Evolutionary conservation across 2,329 filamentous ascomycete species (phyloP).

Genomic region (Cryphonectria japonica): DNA sequence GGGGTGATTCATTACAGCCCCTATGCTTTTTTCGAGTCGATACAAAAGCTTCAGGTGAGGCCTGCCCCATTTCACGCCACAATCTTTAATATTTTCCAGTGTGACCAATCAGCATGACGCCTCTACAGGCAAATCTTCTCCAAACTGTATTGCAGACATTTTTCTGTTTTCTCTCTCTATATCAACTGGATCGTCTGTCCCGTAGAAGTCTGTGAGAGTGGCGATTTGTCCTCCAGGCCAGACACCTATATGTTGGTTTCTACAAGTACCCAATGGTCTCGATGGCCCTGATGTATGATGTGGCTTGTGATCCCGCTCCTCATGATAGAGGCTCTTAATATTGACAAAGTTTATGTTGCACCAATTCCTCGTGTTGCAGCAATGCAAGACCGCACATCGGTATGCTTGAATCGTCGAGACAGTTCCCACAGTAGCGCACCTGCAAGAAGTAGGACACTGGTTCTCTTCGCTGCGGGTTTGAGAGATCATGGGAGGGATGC

Average conservation of each 20-base stretch:
- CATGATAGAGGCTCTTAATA: neutral
- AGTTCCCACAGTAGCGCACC: neutral
- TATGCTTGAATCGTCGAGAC: neutral
- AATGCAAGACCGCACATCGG: neutral
- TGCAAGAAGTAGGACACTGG: neutral
- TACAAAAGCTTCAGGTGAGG: neutral
- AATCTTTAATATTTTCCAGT: neutral
- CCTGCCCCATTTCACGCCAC: neutral
- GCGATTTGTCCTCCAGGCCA: neutral
- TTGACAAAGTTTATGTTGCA: neutral
- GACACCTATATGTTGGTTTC: neutral
- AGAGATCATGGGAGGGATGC: neutral
- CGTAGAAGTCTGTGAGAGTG: slow-evolving; percentile 7
- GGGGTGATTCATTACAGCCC: neutral
- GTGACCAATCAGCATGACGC: neutral
- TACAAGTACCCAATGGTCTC: neutral
- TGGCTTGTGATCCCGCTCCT: neutral
- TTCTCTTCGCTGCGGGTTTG: neutral
- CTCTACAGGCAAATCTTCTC: neutral
- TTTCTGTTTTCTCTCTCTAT: neutral
- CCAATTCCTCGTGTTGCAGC: neutral
- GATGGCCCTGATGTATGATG: neutral
- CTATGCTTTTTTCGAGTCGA: neutral
- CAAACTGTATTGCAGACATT: neutral
- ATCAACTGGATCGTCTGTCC: neutral